Evolutionary conservation across 768 basidiomycete genomes (phyloP).

Genomic region (Suillus paluster): DNA sequence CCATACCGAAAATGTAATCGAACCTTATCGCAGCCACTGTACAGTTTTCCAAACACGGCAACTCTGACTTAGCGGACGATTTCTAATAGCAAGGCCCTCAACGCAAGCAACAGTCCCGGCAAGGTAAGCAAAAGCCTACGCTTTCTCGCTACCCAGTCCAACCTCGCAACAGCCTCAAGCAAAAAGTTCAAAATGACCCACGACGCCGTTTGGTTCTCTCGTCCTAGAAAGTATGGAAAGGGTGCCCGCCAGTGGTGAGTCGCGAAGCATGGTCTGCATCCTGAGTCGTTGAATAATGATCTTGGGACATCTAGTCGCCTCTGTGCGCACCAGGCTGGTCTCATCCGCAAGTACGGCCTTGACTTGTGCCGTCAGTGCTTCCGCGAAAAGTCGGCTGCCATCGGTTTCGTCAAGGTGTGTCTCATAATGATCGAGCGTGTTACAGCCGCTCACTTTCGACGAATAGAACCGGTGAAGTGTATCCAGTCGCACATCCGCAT

Average conservation of each 20-base stretch:
- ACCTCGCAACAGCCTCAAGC: conserved; percentile 7
- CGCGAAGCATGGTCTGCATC: not conserved
- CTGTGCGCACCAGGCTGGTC: conserved; percentile 96
- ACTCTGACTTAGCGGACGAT: conserved; percentile 1
- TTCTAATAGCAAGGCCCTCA: conserved; percentile 7
- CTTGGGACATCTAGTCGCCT: conserved; percentile 67
- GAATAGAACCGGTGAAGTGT: conserved; percentile 50
- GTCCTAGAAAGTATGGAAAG: conserved; percentile 94
- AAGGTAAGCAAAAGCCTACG: conserved; percentile 21
- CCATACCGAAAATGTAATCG: not conserved
- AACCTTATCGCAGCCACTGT: conserved; percentile 20
- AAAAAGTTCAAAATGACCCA: conserved; percentile 78
- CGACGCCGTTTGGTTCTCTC: conserved; percentile 98
- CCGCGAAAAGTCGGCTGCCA: conserved; percentile 92
- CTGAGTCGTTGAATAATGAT: conserved; percentile 16
- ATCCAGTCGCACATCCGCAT: conserved; percentile 11
- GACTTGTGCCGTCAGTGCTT: conserved; percentile 99
- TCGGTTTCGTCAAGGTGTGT: conserved; percentile 92
- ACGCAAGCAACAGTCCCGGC: conserved; percentile 19
- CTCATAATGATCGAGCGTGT: not conserved
- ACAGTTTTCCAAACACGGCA: conserved; percentile 17
- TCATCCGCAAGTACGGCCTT: conserved; percentile 96
- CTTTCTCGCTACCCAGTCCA: not conserved
- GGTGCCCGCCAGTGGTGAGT: conserved; percentile 93
- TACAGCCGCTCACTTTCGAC: conserved; percentile 6